Evolutionary conservation across 768 basidiomycete species (phyloP), one percentile per base, ranked within the genome.

Genomic region (Boletus rubroflammeus): DNA sequence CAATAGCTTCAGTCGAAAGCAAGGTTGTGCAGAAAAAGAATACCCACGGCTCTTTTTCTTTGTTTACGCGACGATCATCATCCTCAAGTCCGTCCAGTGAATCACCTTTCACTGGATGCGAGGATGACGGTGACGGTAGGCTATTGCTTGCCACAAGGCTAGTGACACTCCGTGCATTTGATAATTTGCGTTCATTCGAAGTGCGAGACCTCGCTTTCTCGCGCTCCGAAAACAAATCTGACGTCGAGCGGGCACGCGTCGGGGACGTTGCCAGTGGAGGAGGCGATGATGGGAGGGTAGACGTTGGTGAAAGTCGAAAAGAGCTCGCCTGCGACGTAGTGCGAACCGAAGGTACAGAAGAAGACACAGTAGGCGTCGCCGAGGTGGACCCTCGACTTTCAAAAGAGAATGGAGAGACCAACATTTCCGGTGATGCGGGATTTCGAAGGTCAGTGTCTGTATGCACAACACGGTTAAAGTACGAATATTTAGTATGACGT

Each of bases 381-480:
- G 80, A 77, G 23, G 75, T 72, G 25, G 81, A 78, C 32, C 68
- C 65, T 28, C 73, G 67, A 48, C 70, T 73, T 49, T 88, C 85
- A 78, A 82, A 84, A 44, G 81, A 79, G 25, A 77, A 75, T 28
- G 76, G 74, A 51, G 79, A 73, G 46, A 69, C 69, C 40, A 87
- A 63, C 23, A 80, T 67, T 41, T 81, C 80, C 4, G 89, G 87
- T 17, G 88, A 89, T 9, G 87, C 86, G 42, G 87, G 86, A 69
- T 90, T 91, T 60, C 81, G 77, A 61, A 81, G 78, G 51, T 80
- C 78, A 17, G 62, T 53, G 43, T 73, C 78, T 60, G 60, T 45
- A 29, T n/a, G 15, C 34, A 66, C 54, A 68, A 64, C 45, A 50
- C 51, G 43, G 55, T 66, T 52, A 51, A 59, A 50, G 28, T 49